phyloP scores from a whole-genome alignment of 2,329 filamentous ascomycete genomes.

The Colletotrichum sp. region DNA sequence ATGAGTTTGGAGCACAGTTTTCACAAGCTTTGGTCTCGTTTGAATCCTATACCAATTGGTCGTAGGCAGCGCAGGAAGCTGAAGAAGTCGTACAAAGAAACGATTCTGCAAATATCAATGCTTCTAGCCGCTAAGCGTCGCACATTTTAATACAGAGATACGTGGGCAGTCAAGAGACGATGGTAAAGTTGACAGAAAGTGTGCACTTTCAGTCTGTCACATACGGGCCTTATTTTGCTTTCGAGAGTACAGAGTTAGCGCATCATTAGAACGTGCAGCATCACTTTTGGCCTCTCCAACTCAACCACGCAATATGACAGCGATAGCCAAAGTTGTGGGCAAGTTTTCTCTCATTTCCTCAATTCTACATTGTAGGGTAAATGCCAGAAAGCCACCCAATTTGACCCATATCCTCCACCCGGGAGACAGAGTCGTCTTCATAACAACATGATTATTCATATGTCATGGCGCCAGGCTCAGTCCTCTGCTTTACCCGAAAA shows the following conservation, averaged over 20 bases:
- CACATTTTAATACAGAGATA: neutral
- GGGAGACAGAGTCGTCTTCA: neutral
- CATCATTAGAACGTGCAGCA: neutral
- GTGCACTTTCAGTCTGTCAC: neutral
- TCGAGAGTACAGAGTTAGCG: neutral
- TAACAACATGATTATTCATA: neutral
- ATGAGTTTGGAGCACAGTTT: neutral
- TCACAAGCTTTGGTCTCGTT: too few relatives aligned
- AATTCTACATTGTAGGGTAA: neutral
- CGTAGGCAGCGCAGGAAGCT: neutral
- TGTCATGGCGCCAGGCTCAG: neutral
- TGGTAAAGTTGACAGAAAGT: neutral
- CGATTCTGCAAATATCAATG: neutral
- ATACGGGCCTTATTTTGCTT: neutral
- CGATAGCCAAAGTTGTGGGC: neutral
- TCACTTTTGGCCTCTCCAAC: neutral
- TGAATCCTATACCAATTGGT: too few relatives aligned
- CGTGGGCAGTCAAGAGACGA: neutral
- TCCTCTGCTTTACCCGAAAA: neutral
- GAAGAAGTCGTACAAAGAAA: neutral
- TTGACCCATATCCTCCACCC: neutral
- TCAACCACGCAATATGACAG: neutral
- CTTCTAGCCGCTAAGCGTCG: neutral
- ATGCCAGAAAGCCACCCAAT: neutral
- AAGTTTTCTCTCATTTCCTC: neutral